Evolutionary conservation across 1,139 yeast genomes (phyloP).

Genomic region (Taphrina wiesneri): DNA sequence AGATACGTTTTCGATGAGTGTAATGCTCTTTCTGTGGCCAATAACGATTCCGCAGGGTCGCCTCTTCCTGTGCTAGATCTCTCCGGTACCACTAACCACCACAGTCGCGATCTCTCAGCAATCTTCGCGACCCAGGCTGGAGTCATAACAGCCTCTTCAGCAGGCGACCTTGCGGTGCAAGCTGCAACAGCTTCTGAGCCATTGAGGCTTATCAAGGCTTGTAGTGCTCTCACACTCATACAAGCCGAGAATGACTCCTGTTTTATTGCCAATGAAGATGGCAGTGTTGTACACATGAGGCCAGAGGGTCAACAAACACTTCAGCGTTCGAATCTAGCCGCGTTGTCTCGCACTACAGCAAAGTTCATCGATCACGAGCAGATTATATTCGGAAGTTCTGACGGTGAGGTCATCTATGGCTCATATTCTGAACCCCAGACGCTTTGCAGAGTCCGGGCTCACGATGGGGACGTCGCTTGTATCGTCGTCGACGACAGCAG

Average conservation of each 20-base stretch:
- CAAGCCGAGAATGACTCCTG: background rate
- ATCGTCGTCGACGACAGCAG: background rate
- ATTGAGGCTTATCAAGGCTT: background rate
- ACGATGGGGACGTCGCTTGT: slow-evolving; percentile 11
- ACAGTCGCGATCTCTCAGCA: background rate
- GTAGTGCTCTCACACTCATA: background rate
- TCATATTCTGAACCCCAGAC: background rate
- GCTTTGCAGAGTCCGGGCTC: background rate
- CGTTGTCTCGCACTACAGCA: background rate
- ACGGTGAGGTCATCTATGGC: background rate
- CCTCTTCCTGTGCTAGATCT: background rate
- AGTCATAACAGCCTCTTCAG: background rate
- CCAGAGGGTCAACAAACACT: background rate
- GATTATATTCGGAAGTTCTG: background rate
- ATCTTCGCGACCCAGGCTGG: background rate
- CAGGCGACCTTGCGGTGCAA: background rate
- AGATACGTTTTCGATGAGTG: background rate
- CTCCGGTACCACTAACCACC: background rate
- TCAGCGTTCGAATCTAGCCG: background rate
- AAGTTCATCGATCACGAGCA: background rate
- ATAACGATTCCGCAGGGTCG: background rate
- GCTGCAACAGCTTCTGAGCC: background rate
- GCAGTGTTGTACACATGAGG: background rate
- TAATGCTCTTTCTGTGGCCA: background rate
- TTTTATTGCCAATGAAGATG: background rate